phyloP scores from a whole-genome alignment of 2,329 filamentous ascomycete genomes.

The Phaeomoniella chlamydospora region DNA sequence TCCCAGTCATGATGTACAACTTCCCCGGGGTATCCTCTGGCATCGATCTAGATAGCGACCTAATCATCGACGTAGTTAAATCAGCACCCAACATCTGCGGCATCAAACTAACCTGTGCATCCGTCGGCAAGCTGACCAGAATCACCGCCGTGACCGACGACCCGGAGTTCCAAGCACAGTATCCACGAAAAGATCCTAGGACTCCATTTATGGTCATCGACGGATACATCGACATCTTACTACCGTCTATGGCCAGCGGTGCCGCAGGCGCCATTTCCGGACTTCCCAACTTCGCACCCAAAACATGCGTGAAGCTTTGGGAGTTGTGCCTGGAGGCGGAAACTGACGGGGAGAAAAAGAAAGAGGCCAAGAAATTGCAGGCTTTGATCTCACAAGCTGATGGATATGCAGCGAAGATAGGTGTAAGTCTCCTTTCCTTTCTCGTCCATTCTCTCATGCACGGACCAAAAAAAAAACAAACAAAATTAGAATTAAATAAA shows the following conservation, averaged over 20 bases:
- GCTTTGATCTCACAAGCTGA: slow-evolving; percentile 18
- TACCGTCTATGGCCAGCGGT: slow-evolving; percentile 64
- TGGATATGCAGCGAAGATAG: background rate
- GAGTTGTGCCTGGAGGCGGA: slow-evolving; percentile 53
- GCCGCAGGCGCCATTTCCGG: slow-evolving; percentile 80
- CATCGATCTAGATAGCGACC: slow-evolving; percentile 51
- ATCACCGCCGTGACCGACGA: slow-evolving; percentile 31
- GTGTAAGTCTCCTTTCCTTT: background rate
- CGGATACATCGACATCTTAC: slow-evolving; percentile 74
- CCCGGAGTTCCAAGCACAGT: slow-evolving; percentile 7
- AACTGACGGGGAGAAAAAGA: slow-evolving; percentile 38
- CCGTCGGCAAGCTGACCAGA: slow-evolving; percentile 54
- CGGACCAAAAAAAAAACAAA: no score
- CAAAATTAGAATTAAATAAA: no score
- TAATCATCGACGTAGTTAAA: slow-evolving; percentile 39
- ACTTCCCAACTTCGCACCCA: slow-evolving; percentile 71
- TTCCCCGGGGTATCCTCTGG: slow-evolving; percentile 53
- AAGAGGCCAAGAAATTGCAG: slow-evolving; percentile 48
- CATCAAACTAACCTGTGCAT: slow-evolving; percentile 55
- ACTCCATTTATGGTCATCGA: slow-evolving; percentile 69
- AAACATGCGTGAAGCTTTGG: slow-evolving; percentile 66
- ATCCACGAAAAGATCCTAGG: slow-evolving; percentile 19
- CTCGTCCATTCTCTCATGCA: background rate
- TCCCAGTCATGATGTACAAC: slow-evolving; percentile 57
- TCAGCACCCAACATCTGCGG: slow-evolving; percentile 49